These are phyloP conservation scores for Phytophthora sansomeana DNA, from an alignment of 352 stramenopile species.

Conservation along the genomic window DNA sequence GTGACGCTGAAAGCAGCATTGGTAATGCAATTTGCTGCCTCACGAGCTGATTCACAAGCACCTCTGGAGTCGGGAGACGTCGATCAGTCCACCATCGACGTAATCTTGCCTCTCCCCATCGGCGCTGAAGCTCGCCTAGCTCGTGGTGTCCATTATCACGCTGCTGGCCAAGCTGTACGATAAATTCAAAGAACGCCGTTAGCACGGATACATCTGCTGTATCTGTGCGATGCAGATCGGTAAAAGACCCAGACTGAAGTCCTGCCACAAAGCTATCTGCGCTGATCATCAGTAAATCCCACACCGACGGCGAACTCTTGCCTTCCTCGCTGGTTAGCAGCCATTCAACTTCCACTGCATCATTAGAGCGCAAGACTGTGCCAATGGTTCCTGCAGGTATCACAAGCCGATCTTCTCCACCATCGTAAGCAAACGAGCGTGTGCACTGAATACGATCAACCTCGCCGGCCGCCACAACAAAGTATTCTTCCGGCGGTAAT, in stretches of 20 bases:
- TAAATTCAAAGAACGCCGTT: conserved; percentile 63
- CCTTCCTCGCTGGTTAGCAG: conserved; percentile 17
- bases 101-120: conserved; percentile 63
- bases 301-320: conserved; percentile 37
- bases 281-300: conserved; percentile 55
- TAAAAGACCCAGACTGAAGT: conserved; percentile 46
- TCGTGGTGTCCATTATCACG: conserved; percentile 29
- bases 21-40: conserved; percentile 54
- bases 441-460: conserved; percentile 45
- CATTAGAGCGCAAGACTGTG: conserved; percentile 16
- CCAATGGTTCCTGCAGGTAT: conserved; percentile 58
- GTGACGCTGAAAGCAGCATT: conserved; percentile 57
- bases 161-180: conserved; percentile 54
- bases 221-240: conserved; percentile 34
- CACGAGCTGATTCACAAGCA: conserved; percentile 50
- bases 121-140: conserved; percentile 42
- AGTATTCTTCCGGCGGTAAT: conserved; percentile 61
- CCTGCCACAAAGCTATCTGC: conserved; percentile 51
- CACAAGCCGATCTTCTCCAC: conserved; percentile 31
- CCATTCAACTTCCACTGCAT: conserved; percentile 57
- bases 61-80: conserved; percentile 46
- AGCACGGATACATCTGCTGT: conserved; percentile 53
- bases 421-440: conserved; percentile 62
- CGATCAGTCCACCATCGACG: conserved; percentile 63
- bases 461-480: conserved; percentile 27